phyloP scores from a whole-genome alignment of 2,329 filamentous ascomycete genomes.

The Sodiomyces alkalinus region DNA sequence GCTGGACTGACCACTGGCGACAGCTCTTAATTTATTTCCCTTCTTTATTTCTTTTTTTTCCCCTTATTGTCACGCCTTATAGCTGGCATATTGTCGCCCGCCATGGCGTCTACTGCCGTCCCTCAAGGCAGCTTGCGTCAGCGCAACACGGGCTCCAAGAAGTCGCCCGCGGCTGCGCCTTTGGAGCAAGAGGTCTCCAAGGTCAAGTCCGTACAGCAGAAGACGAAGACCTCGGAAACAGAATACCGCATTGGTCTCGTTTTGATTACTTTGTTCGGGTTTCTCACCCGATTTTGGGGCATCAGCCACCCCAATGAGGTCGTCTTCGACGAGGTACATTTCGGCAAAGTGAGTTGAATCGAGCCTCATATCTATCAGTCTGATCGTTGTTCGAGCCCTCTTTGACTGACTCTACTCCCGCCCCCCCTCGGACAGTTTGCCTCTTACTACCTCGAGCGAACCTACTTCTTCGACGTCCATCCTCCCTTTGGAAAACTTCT shows the following conservation, averaged over 20 bases:
- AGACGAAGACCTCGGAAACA: constrained; percentile 45
- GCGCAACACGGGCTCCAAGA: constrained; percentile 37
- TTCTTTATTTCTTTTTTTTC: constrained; percentile 7
- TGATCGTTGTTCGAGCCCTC: neutral
- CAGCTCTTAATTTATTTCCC: constrained; percentile 4
- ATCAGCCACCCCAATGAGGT: constrained; percentile 93
- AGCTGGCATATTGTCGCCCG: constrained; percentile 10
- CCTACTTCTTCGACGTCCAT: constrained; percentile 99
- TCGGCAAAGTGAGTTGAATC: constrained; percentile 74
- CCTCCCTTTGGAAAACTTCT: constrained; percentile 96
- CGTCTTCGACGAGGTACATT: constrained; percentile 98
- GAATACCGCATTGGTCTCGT: constrained; percentile 70
- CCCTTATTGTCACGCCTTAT: too few species aligned
- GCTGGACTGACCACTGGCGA: constrained; percentile 1
- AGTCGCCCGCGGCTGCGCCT: constrained; percentile 22
- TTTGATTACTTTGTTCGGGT: constrained; percentile 70
- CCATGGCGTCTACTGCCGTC: constrained; percentile 25
- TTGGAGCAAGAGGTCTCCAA: constrained; percentile 36
- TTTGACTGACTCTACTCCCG: constrained; percentile 1
- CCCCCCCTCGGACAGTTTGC: constrained; percentile 45
- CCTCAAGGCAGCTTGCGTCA: constrained; percentile 45
- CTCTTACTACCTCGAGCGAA: constrained; percentile 80
- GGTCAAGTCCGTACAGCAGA: constrained; percentile 19
- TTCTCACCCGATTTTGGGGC: constrained; percentile 87
- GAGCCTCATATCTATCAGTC: neutral